phyloP scores from a whole-genome alignment of 2,329 filamentous ascomycete genomes.

The Coniella lustricola region DNA sequence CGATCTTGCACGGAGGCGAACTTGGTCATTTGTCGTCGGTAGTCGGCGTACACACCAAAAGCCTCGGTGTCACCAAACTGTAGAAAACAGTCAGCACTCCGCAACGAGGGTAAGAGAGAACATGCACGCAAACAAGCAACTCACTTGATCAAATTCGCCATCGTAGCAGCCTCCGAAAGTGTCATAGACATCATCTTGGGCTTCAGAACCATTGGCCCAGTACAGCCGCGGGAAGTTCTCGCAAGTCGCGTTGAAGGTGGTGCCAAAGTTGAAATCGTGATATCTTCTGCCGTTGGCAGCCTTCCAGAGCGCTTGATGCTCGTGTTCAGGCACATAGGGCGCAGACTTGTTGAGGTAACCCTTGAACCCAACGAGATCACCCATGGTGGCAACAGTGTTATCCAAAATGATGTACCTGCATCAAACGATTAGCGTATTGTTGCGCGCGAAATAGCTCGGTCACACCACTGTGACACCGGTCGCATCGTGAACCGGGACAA shows the following conservation, averaged over 20 bases:
- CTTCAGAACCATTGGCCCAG: slow-evolving; percentile 47
- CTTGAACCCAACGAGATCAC: slow-evolving; percentile 52
- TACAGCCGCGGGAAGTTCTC: slow-evolving; percentile 51
- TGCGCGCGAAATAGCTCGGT: too few species aligned
- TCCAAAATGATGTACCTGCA: slow-evolving; percentile 40
- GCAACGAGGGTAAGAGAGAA: not conserved
- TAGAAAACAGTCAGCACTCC: not conserved
- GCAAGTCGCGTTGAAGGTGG: slow-evolving; percentile 45
- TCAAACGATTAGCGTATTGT: not conserved
- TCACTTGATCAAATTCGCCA: slow-evolving; percentile 14
- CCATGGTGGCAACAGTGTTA: slow-evolving; percentile 59
- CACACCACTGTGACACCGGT: too few species aligned
- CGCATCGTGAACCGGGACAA: too few species aligned
- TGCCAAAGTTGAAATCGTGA: slow-evolving; percentile 47
- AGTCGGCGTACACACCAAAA: slow-evolving; percentile 56
- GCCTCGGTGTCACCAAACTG: slow-evolving; percentile 55
- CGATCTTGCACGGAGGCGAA: slow-evolving; percentile 61
- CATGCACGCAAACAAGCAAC: not conserved
- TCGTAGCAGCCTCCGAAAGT: slow-evolving; percentile 48
- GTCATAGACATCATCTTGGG: slow-evolving; percentile 37
- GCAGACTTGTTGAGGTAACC: slow-evolving; percentile 51
- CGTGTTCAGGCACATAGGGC: slow-evolving; percentile 40
- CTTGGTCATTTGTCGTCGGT: slow-evolving; percentile 56
- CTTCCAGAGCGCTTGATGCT: slow-evolving; percentile 53
- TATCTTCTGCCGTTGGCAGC: slow-evolving; percentile 37